Conservation (phyloP, 129 eudicot genomes). For the Flaveria bidentis region DNA sequence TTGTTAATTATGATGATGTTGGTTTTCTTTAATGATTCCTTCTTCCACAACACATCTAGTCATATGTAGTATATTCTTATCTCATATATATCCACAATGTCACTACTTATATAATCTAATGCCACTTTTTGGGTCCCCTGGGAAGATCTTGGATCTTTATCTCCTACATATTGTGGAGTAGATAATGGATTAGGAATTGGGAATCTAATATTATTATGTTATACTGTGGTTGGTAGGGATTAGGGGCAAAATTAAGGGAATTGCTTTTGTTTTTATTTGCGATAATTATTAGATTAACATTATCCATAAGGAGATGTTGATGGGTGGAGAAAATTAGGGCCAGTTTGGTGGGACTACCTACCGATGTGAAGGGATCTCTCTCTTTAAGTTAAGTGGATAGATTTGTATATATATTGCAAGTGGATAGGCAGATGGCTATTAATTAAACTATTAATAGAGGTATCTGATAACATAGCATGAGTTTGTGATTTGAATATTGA, state of each 20-base stretch:
- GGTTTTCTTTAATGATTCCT: conserved; percentile 6
- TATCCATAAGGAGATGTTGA: conserved; percentile 37
- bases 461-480: neutral
- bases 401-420: conserved; percentile 22
- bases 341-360: conserved; percentile 33
- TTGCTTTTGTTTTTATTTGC: conserved; percentile 10
- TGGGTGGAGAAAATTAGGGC: conserved; percentile 28
- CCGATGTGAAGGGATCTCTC: conserved; percentile 19
- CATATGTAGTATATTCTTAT: conserved; percentile 14
- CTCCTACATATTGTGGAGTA: conserved; percentile 17
- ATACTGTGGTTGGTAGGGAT: conserved; percentile 31
- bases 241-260: neutral
- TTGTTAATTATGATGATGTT: conserved; percentile 22
- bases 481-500: neutral
- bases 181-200: conserved; percentile 41
- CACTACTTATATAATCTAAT: conserved; percentile 23
- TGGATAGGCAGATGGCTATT: neutral
- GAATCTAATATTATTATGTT: conserved; percentile 24
- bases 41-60: conserved; percentile 2
- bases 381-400: neutral
- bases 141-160: conserved; percentile 35
- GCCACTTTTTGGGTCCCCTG: conserved; percentile 18
- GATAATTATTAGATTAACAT: conserved; percentile 22
- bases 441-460: neutral
- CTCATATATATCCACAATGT: conserved; percentile 25